Evolutionary conservation across 2,329 filamentous ascomycete species (phyloP).

Genomic region (Xylariales sp.): DNA sequence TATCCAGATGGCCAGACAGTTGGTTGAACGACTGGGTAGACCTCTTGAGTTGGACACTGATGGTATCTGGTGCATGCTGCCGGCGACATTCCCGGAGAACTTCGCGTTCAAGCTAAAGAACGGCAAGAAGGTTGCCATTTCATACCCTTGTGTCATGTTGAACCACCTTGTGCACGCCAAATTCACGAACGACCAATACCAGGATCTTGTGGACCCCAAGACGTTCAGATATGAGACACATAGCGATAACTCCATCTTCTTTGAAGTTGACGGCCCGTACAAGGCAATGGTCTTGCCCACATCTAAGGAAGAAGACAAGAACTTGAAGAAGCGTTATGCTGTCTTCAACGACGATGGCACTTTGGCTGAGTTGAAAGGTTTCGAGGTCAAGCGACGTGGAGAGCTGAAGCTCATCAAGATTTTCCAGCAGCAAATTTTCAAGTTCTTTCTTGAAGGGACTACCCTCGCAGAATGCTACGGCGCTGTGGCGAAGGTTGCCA

Average conservation of each 20-base stretch:
- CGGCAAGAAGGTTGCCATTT: conserved; percentile 94
- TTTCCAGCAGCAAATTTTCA: conserved; percentile 98
- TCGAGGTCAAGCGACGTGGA: conserved; percentile 94
- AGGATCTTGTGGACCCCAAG: conserved; percentile 74
- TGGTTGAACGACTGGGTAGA: conserved; percentile 89
- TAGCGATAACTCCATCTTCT: conserved; percentile 99
- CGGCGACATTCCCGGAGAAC: conserved; percentile 93
- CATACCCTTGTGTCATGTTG: conserved; percentile 98
- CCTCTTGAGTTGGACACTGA: conserved; percentile 95
- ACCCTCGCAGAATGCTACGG: conserved; percentile 85
- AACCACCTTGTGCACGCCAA: conserved; percentile 93
- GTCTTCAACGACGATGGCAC: conserved; percentile 98
- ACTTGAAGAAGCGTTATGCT: conserved; percentile 97
- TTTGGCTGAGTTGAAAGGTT: conserved; percentile 92
- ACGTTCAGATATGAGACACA: conserved; percentile 92
- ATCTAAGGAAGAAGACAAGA: conserved; percentile 98
- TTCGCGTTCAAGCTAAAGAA: conserved; percentile 91
- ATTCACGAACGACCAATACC: conserved; percentile 97
- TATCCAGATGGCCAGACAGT: conserved; percentile 89
- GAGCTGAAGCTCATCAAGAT: conserved; percentile 99
- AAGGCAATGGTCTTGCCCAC: conserved; percentile 95
- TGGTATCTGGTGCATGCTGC: conserved; percentile 99
- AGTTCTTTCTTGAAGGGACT: conserved; percentile 91
- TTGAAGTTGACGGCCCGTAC: conserved; percentile 97
- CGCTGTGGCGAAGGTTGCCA: conserved; percentile 89